Evolutionary conservation across 75 land plant species (phyloP), one percentile per base, ranked within the genome.

Genomic region (Picea sitchensis): DNA sequence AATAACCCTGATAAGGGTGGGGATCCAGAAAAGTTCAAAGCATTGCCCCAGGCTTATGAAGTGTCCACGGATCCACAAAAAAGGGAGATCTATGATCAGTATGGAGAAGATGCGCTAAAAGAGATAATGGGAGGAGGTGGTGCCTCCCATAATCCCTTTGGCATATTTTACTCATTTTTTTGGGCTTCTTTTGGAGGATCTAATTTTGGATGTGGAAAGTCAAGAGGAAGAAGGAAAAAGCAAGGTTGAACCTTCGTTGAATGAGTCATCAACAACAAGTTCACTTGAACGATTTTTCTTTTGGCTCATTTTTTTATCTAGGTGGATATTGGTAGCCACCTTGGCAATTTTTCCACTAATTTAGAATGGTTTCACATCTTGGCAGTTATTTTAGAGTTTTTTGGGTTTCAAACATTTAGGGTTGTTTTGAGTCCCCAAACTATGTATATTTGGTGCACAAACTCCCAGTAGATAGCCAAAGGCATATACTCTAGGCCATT

Each of bases 1-100:
- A 93, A 93, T 61, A 94, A 93, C 77, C 96, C 96, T 20, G 96
- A 93, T 76, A 93, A 93, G 78, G 96, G 96, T n/a, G 96, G 96
- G 5, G 95, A 94, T 77, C 96, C 96, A 2, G 96, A 94, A 83
- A 94, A 94, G 93, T 91, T 91, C 77, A 91, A 91, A 87, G 93
- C 89, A 76, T 31, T 91, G 65, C 80, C 86, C 30, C 88, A 92
- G 60, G 94, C 94, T 11, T 92, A 92, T 87, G 94, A 92, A 56
- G 92, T 92, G 34, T 85, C 90, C 20, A 87, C 84, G 60, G 94
- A 90, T 59, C 91, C 87, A 2, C 87, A 90, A 59, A 92, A 90
- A 79, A 86, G 88, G 69, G 90, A 90, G 60, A 83, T 92, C 5
- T 92, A 92, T 86, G 94, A 92, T 69, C 85, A 88, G 76, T 92